A percentile compares a stretch with the other conserved stretches of the same genome.
phyloP scores from a whole-genome alignment of 345 rosid species.

The Turritis glabra region DNA sequence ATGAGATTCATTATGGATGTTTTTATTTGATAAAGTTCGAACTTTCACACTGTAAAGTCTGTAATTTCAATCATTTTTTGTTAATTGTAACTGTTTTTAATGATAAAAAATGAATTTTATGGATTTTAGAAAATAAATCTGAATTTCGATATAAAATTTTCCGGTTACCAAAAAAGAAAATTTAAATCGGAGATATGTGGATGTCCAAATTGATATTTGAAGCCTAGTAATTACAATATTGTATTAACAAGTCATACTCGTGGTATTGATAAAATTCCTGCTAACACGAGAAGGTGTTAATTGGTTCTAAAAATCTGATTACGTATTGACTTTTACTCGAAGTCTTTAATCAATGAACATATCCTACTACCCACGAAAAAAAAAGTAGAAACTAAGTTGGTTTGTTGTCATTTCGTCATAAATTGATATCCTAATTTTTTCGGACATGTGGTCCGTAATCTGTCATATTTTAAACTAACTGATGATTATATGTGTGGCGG shows the following conservation, averaged over 20 bases:
- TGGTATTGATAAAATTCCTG: neutral
- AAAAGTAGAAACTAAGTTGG: neutral
- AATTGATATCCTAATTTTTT: slow-evolving; percentile 4
- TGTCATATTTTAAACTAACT: slow-evolving; percentile 20
- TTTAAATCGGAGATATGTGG: neutral
- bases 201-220: neutral
- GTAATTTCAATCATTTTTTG: no score
- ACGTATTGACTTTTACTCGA: neutral
- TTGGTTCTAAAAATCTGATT: neutral
- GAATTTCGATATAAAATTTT: no score
- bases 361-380: neutral
- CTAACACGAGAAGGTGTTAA: neutral
- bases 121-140: no score
- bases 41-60: no score
- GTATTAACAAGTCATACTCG: neutral
- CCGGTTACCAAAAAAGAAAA: no score
- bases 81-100: no score
- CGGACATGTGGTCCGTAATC: slow-evolving; percentile 31
- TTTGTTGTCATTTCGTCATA: slow-evolving; percentile 30
- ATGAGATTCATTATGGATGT: no score
- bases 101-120: no score
- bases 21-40: no score
- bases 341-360: neutral
- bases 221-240: neutral
- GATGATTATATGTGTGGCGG: slow-evolving; percentile 18